A percentile compares a stretch with the other conserved stretches of the same genome.
These are phyloP conservation scores for Metarhizium sp. DNA, from an alignment of 2,329 filamentous ascomycete species.

Conservation along the genomic window DNA sequence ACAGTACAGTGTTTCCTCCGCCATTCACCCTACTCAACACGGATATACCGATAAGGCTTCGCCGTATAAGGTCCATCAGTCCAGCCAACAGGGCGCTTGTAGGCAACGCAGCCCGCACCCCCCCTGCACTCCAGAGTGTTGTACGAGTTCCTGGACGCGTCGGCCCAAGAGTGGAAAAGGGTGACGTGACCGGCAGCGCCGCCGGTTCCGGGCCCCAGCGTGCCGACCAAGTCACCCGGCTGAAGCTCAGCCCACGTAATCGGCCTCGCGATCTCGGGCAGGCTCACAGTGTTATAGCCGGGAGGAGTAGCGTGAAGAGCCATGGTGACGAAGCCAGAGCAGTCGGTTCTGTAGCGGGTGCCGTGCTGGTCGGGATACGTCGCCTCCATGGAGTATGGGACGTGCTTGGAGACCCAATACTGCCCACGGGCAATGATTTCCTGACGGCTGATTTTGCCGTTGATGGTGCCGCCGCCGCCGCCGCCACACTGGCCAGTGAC, in stretches of 20 bases:
- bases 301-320: conserved; percentile 4
- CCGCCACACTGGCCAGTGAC: background rate
- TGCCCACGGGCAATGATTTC: conserved; percentile 7
- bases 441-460: conserved; percentile 3
- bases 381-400: conserved; percentile 7
- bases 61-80: too few relatives aligned
- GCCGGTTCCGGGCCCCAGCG: conserved; percentile 6
- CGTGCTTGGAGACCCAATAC: conserved; percentile 5
- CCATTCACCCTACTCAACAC: too few relatives aligned
- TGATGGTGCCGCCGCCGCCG: background rate
- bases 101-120: conserved; percentile 4
- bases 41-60: too few relatives aligned
- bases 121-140: conserved; percentile 7
- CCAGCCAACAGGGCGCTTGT: conserved; percentile 2
- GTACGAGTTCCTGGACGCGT: conserved; percentile 1
- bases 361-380: conserved; percentile 4
- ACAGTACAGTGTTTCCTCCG: too few relatives aligned
- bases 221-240: conserved; percentile 7
- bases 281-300: conserved; percentile 4
- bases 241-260: conserved; percentile 4
- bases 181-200: conserved; percentile 6
- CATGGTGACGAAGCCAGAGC: conserved; percentile 9
- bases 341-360: conserved; percentile 7
- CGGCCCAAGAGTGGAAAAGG: conserved; percentile 4
- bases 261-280: conserved; percentile 4